A percentile compares a stretch with the other conserved stretches of the same genome.
These are phyloP conservation scores for Leccinum fibrillosum DNA, from an alignment of 768 basidiomycete species.

Conservation along the genomic window DNA sequence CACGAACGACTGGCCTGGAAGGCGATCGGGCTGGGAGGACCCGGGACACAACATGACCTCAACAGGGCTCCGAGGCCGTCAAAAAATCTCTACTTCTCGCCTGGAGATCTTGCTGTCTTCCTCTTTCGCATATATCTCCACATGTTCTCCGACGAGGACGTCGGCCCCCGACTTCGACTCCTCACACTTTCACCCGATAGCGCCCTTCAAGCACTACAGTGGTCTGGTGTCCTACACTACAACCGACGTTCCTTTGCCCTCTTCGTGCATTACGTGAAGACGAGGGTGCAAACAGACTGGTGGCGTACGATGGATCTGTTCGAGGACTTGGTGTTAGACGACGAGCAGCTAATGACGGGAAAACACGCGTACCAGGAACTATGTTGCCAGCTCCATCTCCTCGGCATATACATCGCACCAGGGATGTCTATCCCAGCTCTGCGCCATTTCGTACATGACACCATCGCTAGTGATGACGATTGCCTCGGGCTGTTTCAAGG, in stretches of 20 bases:
- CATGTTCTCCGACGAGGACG: conserved; percentile 29
- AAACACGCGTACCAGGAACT: conserved; percentile 43
- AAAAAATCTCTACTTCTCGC: conserved; percentile 7
- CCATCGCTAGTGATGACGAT: background rate
- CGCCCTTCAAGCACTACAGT: background rate
- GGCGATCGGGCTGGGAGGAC: background rate
- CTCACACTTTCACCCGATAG: background rate
- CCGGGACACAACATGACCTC: background rate
- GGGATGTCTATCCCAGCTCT: background rate
- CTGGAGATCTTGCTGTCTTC: conserved; percentile 17
- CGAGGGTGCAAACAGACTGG: conserved; percentile 42
- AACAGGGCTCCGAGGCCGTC: background rate
- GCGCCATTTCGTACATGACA: background rate
- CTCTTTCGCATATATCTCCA: conserved; percentile 22
- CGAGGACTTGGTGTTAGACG: conserved; percentile 16
- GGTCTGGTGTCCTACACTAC: conserved; percentile 37
- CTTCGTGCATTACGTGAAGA: conserved; percentile 41
- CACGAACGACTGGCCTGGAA: conserved; percentile 29
- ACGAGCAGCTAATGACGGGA: conserved; percentile 18
- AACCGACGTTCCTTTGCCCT: conserved; percentile 45
- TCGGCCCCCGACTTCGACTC: background rate
- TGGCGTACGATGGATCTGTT: conserved; percentile 33
- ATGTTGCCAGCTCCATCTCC: conserved; percentile 39
- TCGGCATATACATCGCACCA: conserved; percentile 33
- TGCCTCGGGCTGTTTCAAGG: too few relatives aligned